Base-by-base conservation (phyloP, 2,329 filamentous ascomycete genomes). In the Talaromyces verruculosus region DNA sequence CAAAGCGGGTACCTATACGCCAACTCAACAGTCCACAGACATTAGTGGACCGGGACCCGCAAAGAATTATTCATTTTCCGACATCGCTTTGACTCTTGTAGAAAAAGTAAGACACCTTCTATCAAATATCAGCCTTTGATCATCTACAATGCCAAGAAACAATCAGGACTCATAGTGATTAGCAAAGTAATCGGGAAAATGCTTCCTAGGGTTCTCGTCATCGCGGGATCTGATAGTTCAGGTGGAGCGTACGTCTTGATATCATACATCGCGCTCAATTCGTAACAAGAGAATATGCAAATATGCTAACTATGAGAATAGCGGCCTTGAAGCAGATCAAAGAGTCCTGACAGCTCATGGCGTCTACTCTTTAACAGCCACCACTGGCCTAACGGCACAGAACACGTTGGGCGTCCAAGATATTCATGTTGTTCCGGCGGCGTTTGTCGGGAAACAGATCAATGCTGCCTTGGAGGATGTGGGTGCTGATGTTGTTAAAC, bases 341-440 rank as follows among this genome's bases (percentile, higher is more conserved):
- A 96, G 97, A 77, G 93, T 96, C 68, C 90, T 97, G 67, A 91
- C 93, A 53, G 92, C 91, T 19, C 93, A 98, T 85, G 89, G 90
- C 67, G 95, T 91, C 80, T 98, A 98, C 83, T 93, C 92, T 67
- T 96, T 97, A 88, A 97, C 94, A 61, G 92, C 93, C 25, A 97
- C 94, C 10, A 96, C 94, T 15, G 94, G 94, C 22, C 82, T 99
- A 74, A 99, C 95, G n/a, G 93, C 92, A 17, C 95, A 98, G 75
- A 97, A 98, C 78, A 99, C 95, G 0, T 84, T 86, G 63, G 92
- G 92, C 4, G 93, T 98, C 15, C 84, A 88, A 68, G 92, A 85
- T 69, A 92, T 98, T 61, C 92, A 97, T 74, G 81, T 90, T 65
- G 87, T 91, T 7, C 94, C 94, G 0, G 83, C 91, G 0, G 83